Evolutionary conservation across 139 green algal species (phyloP).

Genomic region (Micractinium sp.): DNA sequence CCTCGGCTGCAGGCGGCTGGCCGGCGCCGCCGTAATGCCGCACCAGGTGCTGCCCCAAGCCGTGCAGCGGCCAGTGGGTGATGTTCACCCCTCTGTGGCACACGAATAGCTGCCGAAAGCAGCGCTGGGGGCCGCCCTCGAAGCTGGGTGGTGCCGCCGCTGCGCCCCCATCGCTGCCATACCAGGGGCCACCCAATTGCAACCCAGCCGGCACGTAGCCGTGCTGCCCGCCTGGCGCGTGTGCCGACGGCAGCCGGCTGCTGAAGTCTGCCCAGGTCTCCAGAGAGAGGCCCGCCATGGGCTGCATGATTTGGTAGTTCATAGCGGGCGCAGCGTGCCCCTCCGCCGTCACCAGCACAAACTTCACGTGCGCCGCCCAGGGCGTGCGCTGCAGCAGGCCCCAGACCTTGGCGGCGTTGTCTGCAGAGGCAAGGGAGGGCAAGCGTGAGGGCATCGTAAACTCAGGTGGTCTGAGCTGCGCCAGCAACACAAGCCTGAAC

Average conservation of each 20-base stretch:
- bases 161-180: not conserved
- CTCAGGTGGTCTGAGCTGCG: not conserved
- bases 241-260: not conserved
- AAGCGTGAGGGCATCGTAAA: not conserved
- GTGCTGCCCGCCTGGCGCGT: not conserved
- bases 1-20: not conserved
- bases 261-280: slow-evolving; percentile 30
- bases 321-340: not conserved
- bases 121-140: slow-evolving; percentile 25
- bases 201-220: not conserved
- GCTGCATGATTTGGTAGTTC: slow-evolving; percentile 25
- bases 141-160: not conserved
- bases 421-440: not conserved
- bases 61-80: slow-evolving; percentile 15
- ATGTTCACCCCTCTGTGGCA: not conserved
- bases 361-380: not conserved
- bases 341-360: slow-evolving; percentile 22
- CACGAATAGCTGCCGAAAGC: slow-evolving; percentile 18
- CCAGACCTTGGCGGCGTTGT: slow-evolving; percentile 14
- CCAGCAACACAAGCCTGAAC: too few relatives aligned
- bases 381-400: not conserved
- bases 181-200: too few relatives aligned
- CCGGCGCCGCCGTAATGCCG: not conserved
- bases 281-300: not conserved
- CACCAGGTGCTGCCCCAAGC: not conserved